Base-by-base conservation (phyloP, 768 basidiomycete genomes). In the Boletus subparvulus region DNA sequence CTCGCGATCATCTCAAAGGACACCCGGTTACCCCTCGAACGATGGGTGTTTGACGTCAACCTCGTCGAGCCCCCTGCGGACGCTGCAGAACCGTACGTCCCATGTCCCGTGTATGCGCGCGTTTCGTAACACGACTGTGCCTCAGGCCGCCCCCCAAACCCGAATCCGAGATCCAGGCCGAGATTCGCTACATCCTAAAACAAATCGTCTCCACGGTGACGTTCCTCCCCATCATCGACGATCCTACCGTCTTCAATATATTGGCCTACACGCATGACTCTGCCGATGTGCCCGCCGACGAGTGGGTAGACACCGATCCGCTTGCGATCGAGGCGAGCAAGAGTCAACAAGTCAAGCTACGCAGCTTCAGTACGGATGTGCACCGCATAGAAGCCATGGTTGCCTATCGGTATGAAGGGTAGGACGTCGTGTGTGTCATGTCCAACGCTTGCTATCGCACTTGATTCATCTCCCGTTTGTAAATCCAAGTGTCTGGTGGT, bases 321-420 rank as follows among this genome's bases (percentile, higher is more conserved):
- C 79, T 92, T 50, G 87, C 90, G 14, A 96, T 97, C 68, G 94
- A 97, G 74, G 87, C 93, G 17, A 87, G 90, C 65, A 94, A 95
- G 75, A 91, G 87, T 69, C 90, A 92, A 67, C 90, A 92, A 66
- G 90, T 99, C 73, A 94, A 97, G 74, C 82, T 99, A 76, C 79
- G 96, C 64, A 94, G 85, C 69, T 99, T 98, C 75, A 95, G 92
- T 73, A 99, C 97, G 5, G 95, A 98, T 72, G 85, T 95, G n/a
- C 97, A 99, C 70, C 85, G 92, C 54, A 92, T 99, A 68, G 92
- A 98, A 71, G 94, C 95, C 6, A 92, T 98, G 91, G 96, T 98
- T 46, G 94, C 95, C 6, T 98, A 98, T 77, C 84, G 94, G 37
- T 94, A 94, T 60, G 94, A 93, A 56, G 90, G 89, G 62, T 91